Evolutionary conservation across 2,329 filamentous ascomycete genomes (phyloP).

Genomic region (Fusarium sp.): DNA sequence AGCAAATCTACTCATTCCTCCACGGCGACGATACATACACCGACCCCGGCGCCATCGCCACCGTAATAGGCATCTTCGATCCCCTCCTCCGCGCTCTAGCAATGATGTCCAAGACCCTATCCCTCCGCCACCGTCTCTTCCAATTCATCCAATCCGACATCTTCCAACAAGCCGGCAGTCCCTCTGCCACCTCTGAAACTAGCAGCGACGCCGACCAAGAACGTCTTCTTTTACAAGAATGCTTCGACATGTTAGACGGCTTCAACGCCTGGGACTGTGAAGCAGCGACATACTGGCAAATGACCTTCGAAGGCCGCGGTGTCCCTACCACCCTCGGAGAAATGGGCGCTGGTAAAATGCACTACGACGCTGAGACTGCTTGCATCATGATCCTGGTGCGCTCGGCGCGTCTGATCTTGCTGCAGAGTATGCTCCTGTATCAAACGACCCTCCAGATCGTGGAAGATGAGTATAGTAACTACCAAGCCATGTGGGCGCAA

Average conservation of each 20-base stretch:
- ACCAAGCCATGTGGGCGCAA: constrained; percentile 30
- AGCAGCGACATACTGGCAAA: constrained; percentile 49
- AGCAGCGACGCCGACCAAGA: constrained; percentile 12
- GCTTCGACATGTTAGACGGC: constrained; percentile 47
- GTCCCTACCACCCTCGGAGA: constrained; percentile 47
- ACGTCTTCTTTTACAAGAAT: constrained; percentile 28
- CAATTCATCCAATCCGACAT: constrained; percentile 9
- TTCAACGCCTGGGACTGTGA: constrained; percentile 49
- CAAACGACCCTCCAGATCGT: constrained; percentile 27
- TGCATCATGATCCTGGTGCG: constrained; percentile 50
- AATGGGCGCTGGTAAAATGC: constrained; percentile 28
- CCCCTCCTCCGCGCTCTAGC: constrained; percentile 48
- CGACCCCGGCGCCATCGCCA: constrained; percentile 48
- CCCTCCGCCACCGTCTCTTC: constrained; percentile 31
- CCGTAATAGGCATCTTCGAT: constrained; percentile 46
- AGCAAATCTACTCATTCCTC: constrained; percentile 52
- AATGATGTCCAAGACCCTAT: constrained; percentile 47
- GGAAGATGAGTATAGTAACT: constrained; percentile 2
- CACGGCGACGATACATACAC: constrained; percentile 48
- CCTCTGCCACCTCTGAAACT: neutral
- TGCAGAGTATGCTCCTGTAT: constrained; percentile 48
- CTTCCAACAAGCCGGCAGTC: neutral
- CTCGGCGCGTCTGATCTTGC: constrained; percentile 48
- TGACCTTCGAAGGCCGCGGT: constrained; percentile 46
- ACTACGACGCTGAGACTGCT: constrained; percentile 50